Percentiles rank a stretch among this genome's conserved stretches.
Conservation (phyloP, 768 basidiomycete genomes). For the Termitomyces sp. region DNA sequence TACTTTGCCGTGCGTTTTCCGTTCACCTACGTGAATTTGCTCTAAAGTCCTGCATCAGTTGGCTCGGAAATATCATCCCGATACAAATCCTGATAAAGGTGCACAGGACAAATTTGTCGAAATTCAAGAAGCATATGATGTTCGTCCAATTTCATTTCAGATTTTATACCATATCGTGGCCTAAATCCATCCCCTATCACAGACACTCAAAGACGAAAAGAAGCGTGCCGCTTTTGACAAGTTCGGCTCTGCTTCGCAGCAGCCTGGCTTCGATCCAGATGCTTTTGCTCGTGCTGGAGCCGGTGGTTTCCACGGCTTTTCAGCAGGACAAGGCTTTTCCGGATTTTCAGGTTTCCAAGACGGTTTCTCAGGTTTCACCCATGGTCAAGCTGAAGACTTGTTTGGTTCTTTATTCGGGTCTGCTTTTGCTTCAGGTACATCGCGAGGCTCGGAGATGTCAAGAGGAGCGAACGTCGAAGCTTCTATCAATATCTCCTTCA, state of each 20-base stretch:
- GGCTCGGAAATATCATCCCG: conserved; percentile 97
- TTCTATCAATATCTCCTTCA: conserved; percentile 70
- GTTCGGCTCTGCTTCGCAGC: conserved; percentile 89
- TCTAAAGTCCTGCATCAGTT: conserved; percentile 48
- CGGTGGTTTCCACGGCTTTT: conserved; percentile 33
- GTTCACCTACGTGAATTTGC: not conserved
- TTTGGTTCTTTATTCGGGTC: conserved; percentile 85
- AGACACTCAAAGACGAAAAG: conserved; percentile 93
- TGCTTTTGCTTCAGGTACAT: conserved; percentile 44
- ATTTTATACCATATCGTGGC: not conserved
- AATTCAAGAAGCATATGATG: conserved; percentile 97
- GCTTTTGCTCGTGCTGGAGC: conserved; percentile 57
- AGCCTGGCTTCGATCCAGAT: conserved; percentile 91
- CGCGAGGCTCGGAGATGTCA: conserved; percentile 37
- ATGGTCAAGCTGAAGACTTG: conserved; percentile 52
- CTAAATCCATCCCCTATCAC: conserved; percentile 12
- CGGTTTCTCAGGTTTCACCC: conserved; percentile 61
- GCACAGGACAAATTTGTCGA: conserved; percentile 94
- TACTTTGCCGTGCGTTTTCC: conserved; percentile 80
- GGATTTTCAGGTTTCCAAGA: conserved; percentile 71
- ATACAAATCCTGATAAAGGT: conserved; percentile 89
- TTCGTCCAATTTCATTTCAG: conserved; percentile 26
- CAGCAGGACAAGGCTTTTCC: conserved; percentile 44
- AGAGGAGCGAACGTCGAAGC: conserved; percentile 84
- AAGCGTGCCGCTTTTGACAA: conserved; percentile 89